phyloP scores from a whole-genome alignment of 768 basidiomycete species.

The Leccinum subgranulosum region DNA sequence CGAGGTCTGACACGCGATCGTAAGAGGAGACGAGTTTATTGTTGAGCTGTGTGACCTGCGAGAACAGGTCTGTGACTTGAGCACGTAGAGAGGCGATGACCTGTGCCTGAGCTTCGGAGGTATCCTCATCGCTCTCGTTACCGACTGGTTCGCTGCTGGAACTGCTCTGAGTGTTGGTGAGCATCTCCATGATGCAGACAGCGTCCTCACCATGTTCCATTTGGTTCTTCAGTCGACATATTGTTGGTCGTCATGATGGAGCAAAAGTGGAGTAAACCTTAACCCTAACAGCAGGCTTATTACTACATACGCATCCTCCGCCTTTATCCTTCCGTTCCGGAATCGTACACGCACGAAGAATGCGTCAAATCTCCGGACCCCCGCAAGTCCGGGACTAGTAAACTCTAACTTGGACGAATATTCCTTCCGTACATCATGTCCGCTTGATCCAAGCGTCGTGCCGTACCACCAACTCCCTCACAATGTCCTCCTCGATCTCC shows the following conservation, averaged over 20 bases:
- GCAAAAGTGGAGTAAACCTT: conserved; percentile 9
- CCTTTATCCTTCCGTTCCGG: neutral
- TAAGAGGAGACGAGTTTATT: conserved; percentile 90
- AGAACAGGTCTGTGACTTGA: conserved; percentile 83
- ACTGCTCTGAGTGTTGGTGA: conserved; percentile 7
- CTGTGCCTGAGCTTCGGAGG: conserved; percentile 72
- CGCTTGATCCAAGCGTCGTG: conserved; percentile 67
- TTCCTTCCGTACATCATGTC: neutral
- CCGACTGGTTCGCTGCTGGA: conserved; percentile 1
- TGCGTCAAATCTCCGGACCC: too few relatives aligned
- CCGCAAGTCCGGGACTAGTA: neutral
- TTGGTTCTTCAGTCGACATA: conserved; percentile 9
- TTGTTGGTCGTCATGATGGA: conserved; percentile 4
- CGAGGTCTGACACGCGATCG: conserved; percentile 88
- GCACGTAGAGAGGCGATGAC: conserved; percentile 76
- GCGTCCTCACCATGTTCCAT: conserved; percentile 12
- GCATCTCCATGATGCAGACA: neutral
- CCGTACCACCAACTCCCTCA: conserved; percentile 67
- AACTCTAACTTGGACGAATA: neutral
- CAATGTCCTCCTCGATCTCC: conserved; percentile 94
- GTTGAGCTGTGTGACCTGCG: conserved; percentile 90
- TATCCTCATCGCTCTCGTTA: conserved; percentile 28
- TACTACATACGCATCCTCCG: neutral
- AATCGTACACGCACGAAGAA: too few relatives aligned
- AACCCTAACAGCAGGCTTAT: conserved; percentile 8